phyloP scores from a whole-genome alignment of 805 yeast genomes.

The Saturnispora halmiae region DNA sequence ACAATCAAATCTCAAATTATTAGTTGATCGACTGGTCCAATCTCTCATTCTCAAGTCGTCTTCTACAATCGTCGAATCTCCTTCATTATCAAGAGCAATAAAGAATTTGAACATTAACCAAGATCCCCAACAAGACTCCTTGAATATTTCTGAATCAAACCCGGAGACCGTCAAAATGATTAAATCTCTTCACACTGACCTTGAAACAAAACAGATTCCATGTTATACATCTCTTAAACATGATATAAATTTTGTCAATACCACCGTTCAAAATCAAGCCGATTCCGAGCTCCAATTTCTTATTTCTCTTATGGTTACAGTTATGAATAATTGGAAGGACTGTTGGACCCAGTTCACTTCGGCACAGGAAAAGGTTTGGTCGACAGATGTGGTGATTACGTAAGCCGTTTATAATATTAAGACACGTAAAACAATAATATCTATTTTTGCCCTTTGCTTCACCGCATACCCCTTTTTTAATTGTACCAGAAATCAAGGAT shows the following conservation, averaged over 20 bases:
- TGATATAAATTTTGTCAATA: constrained; percentile 38
- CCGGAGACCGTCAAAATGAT: constrained; percentile 15
- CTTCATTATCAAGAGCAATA: constrained; percentile 28
- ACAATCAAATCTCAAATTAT: constrained; percentile 27
- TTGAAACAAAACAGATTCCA: constrained; percentile 37
- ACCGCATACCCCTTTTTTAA: neutral
- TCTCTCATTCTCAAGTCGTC: constrained; percentile 1
- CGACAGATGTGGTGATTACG: neutral
- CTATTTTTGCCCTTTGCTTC: neutral
- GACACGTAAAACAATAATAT: neutral
- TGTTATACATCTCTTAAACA: constrained; percentile 34
- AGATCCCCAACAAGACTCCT: constrained; percentile 1
- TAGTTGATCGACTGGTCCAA: constrained; percentile 19
- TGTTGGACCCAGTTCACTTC: constrained; percentile 21
- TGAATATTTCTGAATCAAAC: constrained; percentile 11
- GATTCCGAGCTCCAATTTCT: constrained; percentile 17
- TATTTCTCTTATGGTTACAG: constrained; percentile 11
- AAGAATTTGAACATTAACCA: constrained; percentile 16
- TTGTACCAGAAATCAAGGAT: neutral
- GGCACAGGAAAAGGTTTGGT: constrained; percentile 24
- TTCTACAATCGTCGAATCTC: constrained; percentile 22
- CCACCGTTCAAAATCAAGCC: constrained; percentile 35
- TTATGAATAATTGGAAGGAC: constrained; percentile 22
- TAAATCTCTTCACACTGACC: constrained; percentile 17
- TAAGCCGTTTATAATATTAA: neutral